phyloP scores from a whole-genome alignment of 2,329 filamentous ascomycete species.

The Colletotrichum sp. region DNA sequence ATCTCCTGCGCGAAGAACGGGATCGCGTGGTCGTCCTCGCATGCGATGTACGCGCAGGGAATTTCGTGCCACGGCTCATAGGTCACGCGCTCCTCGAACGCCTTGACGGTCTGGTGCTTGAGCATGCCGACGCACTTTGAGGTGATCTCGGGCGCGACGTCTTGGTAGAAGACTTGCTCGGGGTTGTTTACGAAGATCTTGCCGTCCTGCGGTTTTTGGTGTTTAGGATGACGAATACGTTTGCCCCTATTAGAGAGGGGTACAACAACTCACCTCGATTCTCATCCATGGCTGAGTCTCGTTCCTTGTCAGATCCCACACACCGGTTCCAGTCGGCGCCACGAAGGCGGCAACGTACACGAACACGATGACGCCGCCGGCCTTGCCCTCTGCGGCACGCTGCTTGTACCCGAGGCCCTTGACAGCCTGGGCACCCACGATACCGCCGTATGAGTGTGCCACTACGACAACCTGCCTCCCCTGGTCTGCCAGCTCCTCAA shows the following conservation, averaged over 20 bases:
- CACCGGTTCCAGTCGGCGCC: constrained; percentile 26
- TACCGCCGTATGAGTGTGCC: constrained; percentile 48
- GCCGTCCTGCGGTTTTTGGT: not conserved
- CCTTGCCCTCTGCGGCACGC: constrained; percentile 31
- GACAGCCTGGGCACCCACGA: constrained; percentile 41
- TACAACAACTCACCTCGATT: constrained; percentile 19
- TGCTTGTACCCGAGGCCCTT: constrained; percentile 36
- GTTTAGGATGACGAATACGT: not conserved
- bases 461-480: constrained; percentile 46
- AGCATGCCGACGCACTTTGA: constrained; percentile 5
- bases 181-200: not conserved
- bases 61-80: constrained; percentile 33
- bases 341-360: constrained; percentile 40
- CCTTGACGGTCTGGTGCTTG: constrained; percentile 1
- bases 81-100: constrained; percentile 21
- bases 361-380: constrained; percentile 40
- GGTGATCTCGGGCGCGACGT: constrained; percentile 16
- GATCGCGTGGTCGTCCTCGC: constrained; percentile 27
- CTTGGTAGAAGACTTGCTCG: constrained; percentile 26
- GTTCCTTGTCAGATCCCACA: constrained; percentile 24
- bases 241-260: not conserved
- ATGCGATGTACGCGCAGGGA: constrained; percentile 27
- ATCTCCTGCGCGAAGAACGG: constrained; percentile 22
- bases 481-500: constrained; percentile 32
- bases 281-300: constrained; percentile 28